Conservation (phyloP, 164 flowering plant species). For the Taxillus chinensis region DNA sequence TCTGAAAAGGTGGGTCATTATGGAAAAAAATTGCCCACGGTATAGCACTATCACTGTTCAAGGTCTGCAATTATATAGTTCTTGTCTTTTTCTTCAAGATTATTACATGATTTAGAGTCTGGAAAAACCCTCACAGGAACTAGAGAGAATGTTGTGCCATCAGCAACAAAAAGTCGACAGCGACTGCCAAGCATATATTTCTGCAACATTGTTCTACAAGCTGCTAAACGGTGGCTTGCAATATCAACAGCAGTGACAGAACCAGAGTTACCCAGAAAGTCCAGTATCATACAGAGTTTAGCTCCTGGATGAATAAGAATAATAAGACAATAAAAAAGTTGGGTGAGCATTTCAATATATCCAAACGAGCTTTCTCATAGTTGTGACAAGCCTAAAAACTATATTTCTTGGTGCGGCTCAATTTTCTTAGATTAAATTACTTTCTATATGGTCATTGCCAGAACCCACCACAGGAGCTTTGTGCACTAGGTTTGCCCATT, state of each 20-base stretch:
- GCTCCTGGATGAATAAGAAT: conserved; percentile 48
- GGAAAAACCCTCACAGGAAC: conserved; percentile 30
- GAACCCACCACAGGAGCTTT: no score
- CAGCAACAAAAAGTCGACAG: conserved; percentile 90
- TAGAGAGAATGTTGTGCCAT: conserved; percentile 78
- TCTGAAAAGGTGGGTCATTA: conserved; percentile 9
- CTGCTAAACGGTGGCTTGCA: conserved; percentile 85
- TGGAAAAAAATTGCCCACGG: not conserved
- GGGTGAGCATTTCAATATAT: no score
- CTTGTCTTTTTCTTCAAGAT: conserved; percentile 6
- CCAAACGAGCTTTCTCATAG: no score
- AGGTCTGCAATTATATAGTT: not conserved
- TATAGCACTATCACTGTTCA: conserved; percentile 1
- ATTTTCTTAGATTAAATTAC: no score
- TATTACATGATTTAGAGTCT: conserved; percentile 24
- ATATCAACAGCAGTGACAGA: conserved; percentile 91
- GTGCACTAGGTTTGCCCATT: no score
- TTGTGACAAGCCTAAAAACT: no score
- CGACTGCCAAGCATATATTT: conserved; percentile 65
- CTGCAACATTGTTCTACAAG: conserved; percentile 82
- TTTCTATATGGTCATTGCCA: no score
- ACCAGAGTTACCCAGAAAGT: conserved; percentile 73
- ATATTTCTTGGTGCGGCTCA: no score
- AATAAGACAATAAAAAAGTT: not conserved
- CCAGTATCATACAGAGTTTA: conserved; percentile 83